Conservation (phyloP, 1,139 yeast species). For the Diutina ranongensis region DNA sequence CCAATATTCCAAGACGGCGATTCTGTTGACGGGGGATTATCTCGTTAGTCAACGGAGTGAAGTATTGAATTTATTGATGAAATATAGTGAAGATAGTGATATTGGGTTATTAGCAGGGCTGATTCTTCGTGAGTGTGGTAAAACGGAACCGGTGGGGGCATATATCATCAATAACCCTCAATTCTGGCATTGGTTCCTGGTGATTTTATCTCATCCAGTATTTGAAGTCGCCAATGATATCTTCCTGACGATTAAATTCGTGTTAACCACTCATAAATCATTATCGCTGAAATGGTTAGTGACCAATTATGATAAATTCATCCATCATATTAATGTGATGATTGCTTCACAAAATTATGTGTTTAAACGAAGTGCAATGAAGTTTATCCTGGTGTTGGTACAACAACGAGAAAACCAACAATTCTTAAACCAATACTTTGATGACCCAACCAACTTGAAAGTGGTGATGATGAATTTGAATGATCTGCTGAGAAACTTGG, state of each 20-base stretch:
- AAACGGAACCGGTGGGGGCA: constrained; percentile 60
- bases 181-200: constrained; percentile 77
- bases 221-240: constrained; percentile 91
- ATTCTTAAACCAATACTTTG: constrained; percentile 68
- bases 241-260: constrained; percentile 62
- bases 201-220: constrained; percentile 54
- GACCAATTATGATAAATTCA: constrained; percentile 44
- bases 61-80: constrained; percentile 50
- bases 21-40: constrained; percentile 83
- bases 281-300: constrained; percentile 60
- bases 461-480: constrained; percentile 76
- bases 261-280: constrained; percentile 58
- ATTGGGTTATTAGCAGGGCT: constrained; percentile 66
- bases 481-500: constrained; percentile 82
- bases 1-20: constrained; percentile 40
- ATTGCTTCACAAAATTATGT: constrained; percentile 77
- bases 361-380: constrained; percentile 81
- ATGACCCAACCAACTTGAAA: constrained; percentile 72
- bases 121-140: constrained; percentile 76
- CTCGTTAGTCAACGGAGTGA: constrained; percentile 50
- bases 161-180: constrained; percentile 41
- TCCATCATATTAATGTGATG: constrained; percentile 49
- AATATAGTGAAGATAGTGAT: constrained; percentile 62
- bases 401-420: constrained; percentile 60
- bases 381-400: constrained; percentile 67